Base-by-base conservation (phyloP, 176 grass and related monocot genomes). In the Coix lacrymajobi region DNA sequence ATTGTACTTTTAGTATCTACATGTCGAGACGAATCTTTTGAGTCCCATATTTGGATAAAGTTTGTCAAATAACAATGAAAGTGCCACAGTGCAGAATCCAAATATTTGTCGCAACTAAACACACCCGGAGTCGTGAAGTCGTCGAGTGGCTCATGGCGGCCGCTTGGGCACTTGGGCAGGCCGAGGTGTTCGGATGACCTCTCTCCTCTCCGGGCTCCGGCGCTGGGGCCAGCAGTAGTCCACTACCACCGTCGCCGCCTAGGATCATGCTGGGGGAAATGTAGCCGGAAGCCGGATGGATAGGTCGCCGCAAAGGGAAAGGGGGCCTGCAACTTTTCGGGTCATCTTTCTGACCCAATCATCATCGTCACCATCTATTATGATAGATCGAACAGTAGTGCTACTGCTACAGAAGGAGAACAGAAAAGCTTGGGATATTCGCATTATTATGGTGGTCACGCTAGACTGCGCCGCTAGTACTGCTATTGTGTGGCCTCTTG, bases 181-280 rank as follows among this genome's bases (percentile, higher is more conserved):
- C 6, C 38, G 22, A 26, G 76, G n/a, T 28, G 38, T 81, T 63
- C 61, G 77, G 77, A 89, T 81, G 66, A 51, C 67, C 81, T 79
- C 30, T 14, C n/a, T 9, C 6, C 15, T 74, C 64, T 61, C 33
- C 11, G n/a, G n/a, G n/a, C 11, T 38, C 68, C 3, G 8, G 8
- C 11, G 43, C 29, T 69, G 49, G 69, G 70, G 44, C 30, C 66
- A 76, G 22, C 44, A 16, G 14, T 46, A 16, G 14, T 46, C 34
- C 5, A 7, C 15, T 8, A 11, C 19, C 54, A 60, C n/a, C 57
- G 0, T 22, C 62, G 62, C n/a, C 58, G 60, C 28, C 61, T 31
- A n/a, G n/a, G n/a, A 79, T 66, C 66, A 74, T 79, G 49, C 49
- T 51, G 79, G n/a, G n/a, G n/a, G n/a, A n/a, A n/a, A n/a, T n/a